Evolutionary conservation across 177 flowering plant species (phyloP), one percentile per base, ranked within the genome.

Genomic region (Vitis hybrid): DNA sequence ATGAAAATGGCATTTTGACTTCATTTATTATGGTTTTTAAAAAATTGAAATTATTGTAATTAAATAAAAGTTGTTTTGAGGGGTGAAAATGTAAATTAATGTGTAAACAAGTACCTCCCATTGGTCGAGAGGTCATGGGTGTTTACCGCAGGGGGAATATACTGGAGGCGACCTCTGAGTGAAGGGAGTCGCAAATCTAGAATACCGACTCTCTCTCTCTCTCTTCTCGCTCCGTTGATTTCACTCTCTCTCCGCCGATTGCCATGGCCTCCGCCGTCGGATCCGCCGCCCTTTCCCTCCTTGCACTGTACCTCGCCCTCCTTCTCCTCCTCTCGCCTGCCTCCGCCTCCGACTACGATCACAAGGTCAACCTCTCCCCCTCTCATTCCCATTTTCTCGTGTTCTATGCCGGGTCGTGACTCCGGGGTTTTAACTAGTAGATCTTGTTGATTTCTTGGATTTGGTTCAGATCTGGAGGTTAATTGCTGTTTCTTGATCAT

Each of bases 271-370:
- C 74, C 70, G 26, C 82, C 76, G 73, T 70, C 71, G 72, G 82
- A 72, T 74, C 76, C 14, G 61, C 60, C 72, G 56, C 75, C 26
- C 45, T 66, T 23, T 23, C 54, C 61, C 21, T 75, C 66, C 48
- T 80, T 67, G 50, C 67, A 63, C 54, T 73, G 45, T 39, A 4
- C 63, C 6, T 60, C 15, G 23, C 34, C 60, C 57, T 70, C 62
- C 9, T 68, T 63, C 57, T 71, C 75, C 5, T 79, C 70, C 14
- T 75, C 55, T 67, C 83, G 39, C 72, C 80, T 23, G 79, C 71
- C 23, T 32, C 82, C 54, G 85, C 87, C 55, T 82, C 86, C 64
- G 89, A 84, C 70, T 78, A 77, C 6, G 87, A 84, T 81, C 89
- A 86, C 82, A 84, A 76, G 87, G 89, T 86, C 52, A 50, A 18